Evolutionary conservation across 305 asterid species (phyloP).

Genomic region (Solanum hybrid): DNA sequence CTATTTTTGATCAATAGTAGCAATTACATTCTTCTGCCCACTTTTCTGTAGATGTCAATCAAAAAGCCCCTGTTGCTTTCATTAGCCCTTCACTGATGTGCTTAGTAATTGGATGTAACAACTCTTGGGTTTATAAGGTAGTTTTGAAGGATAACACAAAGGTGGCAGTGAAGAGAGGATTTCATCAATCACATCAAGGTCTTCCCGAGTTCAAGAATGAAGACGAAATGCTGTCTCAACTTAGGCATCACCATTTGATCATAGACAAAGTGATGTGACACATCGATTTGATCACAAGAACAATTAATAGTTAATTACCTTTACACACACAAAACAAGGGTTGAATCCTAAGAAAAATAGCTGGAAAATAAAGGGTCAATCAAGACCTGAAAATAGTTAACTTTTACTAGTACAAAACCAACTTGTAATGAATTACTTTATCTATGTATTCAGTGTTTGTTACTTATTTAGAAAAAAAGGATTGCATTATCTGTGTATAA

Average conservation of each 20-base stretch:
- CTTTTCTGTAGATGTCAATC: too few relatives aligned
- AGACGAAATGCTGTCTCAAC: constrained; percentile 31
- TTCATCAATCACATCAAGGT: constrained; percentile 20
- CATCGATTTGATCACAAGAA: not conserved
- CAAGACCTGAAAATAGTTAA: too few relatives aligned
- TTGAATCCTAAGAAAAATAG: not conserved
- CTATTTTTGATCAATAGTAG: too few relatives aligned
- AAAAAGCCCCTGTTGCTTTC: too few relatives aligned
- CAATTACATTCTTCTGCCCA: too few relatives aligned
- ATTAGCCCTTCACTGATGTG: too few relatives aligned
- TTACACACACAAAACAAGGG: not conserved
- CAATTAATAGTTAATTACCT: too few relatives aligned
- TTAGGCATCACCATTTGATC: constrained; percentile 33
- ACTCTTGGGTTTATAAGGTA: constrained; percentile 21
- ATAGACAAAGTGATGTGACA: not conserved
- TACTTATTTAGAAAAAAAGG: not conserved
- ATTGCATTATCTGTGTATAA: not conserved
- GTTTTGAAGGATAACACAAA: constrained; percentile 21
- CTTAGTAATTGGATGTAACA: too few relatives aligned
- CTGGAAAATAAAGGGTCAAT: not conserved
- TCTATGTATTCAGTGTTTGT: not conserved
- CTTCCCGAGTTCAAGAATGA: constrained; percentile 29
- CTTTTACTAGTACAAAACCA: not conserved
- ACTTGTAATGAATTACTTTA: not conserved
- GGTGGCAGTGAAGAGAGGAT: constrained; percentile 36